Evolutionary conservation across 2,329 filamentous ascomycete species (phyloP).

Genomic region (Metarhizium humberi): DNA sequence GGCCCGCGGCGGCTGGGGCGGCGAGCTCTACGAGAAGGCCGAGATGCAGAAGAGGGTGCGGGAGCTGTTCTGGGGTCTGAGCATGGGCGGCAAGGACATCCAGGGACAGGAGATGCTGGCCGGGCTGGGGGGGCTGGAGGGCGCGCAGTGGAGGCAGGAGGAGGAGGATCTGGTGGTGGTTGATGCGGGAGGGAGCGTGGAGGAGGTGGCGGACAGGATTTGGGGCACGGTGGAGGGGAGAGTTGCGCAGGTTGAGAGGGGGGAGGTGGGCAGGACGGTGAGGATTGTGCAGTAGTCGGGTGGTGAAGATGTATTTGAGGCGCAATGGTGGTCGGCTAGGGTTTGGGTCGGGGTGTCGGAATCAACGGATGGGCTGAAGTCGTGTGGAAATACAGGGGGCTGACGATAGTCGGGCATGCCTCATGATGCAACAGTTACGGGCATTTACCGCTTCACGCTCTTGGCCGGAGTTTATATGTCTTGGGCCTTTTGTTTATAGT

Average conservation of each 20-base stretch:
- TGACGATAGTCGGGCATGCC: no score
- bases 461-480: no score
- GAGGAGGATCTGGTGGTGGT: constrained; percentile 45
- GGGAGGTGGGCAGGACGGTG: constrained; percentile 36
- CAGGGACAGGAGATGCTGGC: constrained; percentile 15
- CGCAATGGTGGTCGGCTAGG: no score
- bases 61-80: constrained; percentile 57
- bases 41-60: constrained; percentile 76
- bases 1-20: constrained; percentile 75
- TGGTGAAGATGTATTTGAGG: no score
- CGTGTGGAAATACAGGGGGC: no score
- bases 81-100: constrained; percentile 31
- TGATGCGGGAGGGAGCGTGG: constrained; percentile 43
- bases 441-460: no score
- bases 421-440: no score
- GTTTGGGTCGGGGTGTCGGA: no score
- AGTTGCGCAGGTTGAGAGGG: constrained; percentile 39
- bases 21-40: constrained; percentile 78
- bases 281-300: constrained; percentile 26
- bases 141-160: constrained; percentile 33
- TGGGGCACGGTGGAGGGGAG: constrained; percentile 41
- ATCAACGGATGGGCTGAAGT: no score
- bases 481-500: no score
- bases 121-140: constrained; percentile 13
- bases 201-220: constrained; percentile 47